A percentile compares a stretch with the other conserved stretches of the same genome.
phyloP scores from a whole-genome alignment of 331 rosid species.

The Saraca asoca region DNA sequence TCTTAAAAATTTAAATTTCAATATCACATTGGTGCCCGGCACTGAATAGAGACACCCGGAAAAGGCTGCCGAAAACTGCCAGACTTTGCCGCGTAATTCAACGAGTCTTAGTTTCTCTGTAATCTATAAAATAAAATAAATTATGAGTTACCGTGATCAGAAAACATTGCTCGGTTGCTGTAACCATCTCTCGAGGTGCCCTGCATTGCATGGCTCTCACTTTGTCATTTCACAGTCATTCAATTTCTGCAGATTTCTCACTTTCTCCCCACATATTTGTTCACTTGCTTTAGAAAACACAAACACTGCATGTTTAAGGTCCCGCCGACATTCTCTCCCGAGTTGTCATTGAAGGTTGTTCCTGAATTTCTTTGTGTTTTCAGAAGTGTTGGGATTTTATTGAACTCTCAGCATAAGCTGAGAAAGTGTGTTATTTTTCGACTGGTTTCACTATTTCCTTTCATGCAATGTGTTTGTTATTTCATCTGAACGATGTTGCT shows the following conservation, averaged over 20 bases:
- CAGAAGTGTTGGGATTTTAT: conserved; percentile 8
- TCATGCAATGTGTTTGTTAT: conserved; percentile 42
- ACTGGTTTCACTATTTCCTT: background rate
- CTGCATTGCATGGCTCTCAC: conserved; percentile 49
- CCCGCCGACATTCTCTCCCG: conserved; percentile 28
- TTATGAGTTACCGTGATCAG: no score
- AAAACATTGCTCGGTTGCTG: no score
- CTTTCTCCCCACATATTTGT: conserved; percentile 36
- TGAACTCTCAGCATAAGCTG: background rate
- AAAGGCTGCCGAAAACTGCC: no score
- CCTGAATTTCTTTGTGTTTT: conserved; percentile 9
- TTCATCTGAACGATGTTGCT: conserved; percentile 10
- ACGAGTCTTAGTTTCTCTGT: no score
- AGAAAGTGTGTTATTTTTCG: conserved; percentile 9
- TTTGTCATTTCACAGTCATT: conserved; percentile 49
- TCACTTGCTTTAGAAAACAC: conserved; percentile 31
- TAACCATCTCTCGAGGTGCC: conserved; percentile 23
- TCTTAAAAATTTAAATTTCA: no score
- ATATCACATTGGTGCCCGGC: no score
- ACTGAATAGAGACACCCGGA: no score
- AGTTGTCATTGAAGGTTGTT: conserved; percentile 27
- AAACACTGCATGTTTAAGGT: conserved; percentile 22
- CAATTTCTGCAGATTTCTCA: conserved; percentile 51
- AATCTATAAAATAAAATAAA: no score
- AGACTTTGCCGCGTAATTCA: no score